Conservation (phyloP, 2,329 filamentous ascomycete species). For the Aspergillus japonicus region DNA sequence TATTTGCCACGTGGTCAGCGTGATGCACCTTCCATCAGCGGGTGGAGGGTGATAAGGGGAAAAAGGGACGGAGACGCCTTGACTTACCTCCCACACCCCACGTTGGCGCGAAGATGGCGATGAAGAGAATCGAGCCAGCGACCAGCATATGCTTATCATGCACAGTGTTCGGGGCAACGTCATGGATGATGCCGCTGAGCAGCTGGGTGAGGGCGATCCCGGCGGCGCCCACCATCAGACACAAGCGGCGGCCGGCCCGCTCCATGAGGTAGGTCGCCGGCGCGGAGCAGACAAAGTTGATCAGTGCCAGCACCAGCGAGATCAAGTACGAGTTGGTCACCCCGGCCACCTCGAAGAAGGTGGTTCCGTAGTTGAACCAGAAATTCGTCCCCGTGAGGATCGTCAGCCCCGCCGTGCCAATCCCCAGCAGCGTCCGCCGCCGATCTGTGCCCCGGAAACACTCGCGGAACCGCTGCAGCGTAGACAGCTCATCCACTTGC, state of each 20-base stretch:
- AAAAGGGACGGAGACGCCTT: too few species aligned
- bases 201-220: slow-evolving; percentile 61
- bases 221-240: slow-evolving; percentile 49
- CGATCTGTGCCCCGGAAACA: slow-evolving; percentile 56
- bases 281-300: slow-evolving; percentile 78
- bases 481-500: slow-evolving; percentile 54
- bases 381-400: slow-evolving; percentile 52
- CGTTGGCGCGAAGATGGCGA: background rate
- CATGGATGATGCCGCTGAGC: background rate
- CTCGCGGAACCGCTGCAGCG: slow-evolving; percentile 25
- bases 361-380: slow-evolving; percentile 64
- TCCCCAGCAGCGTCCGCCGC: slow-evolving; percentile 28
- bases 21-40: too few species aligned
- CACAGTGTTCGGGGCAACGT: background rate
- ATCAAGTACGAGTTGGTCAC: slow-evolving; percentile 74
- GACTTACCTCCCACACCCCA: background rate
- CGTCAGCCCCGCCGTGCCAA: background rate
- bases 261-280: slow-evolving; percentile 81
- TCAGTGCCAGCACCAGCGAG: slow-evolving; percentile 73
- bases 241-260: slow-evolving; percentile 69
- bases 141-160: background rate
- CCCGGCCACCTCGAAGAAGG: slow-evolving; percentile 73
- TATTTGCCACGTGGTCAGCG: too few species aligned
- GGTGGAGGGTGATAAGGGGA: too few species aligned
- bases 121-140: background rate